These are phyloP conservation scores for Monosporozyma yasuniensis DNA, from an alignment of 805 yeast genomes.

Conservation along the genomic window DNA sequence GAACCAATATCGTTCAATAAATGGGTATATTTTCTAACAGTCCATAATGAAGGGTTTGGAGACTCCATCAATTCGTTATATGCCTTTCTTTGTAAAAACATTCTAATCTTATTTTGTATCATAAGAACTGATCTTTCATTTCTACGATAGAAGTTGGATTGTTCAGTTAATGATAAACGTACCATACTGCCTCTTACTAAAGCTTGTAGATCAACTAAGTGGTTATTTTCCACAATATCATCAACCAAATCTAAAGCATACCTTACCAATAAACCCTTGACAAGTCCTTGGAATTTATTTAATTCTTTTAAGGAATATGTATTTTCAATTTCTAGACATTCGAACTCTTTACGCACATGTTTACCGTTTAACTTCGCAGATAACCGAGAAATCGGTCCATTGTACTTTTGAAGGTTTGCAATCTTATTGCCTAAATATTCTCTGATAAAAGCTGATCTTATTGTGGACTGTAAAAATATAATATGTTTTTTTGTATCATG, in stretches of 20 bases:
- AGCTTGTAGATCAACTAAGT: constrained; percentile 43
- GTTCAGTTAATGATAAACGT: constrained; percentile 32
- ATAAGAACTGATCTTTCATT: constrained; percentile 54
- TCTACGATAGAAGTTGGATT: constrained; percentile 40
- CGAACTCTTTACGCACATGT: constrained; percentile 2
- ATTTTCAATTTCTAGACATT: background rate
- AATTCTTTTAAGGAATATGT: constrained; percentile 18
- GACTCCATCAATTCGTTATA: constrained; percentile 61
- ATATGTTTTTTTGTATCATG: constrained; percentile 18
- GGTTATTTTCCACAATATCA: constrained; percentile 44
- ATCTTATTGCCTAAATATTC: background rate
- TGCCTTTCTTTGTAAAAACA: constrained; percentile 59
- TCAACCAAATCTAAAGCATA: constrained; percentile 44
- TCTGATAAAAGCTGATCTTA: constrained; percentile 34
- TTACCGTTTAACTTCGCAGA: constrained; percentile 12
- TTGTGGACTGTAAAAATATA: constrained; percentile 50
- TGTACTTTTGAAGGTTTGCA: constrained; percentile 23
- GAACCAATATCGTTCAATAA: constrained; percentile 62
- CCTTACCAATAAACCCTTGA: constrained; percentile 57
- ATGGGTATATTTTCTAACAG: constrained; percentile 68
- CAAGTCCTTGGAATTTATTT: constrained; percentile 43
- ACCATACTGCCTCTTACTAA: constrained; percentile 39
- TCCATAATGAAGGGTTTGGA: constrained; percentile 68
- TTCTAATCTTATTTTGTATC: constrained; percentile 68
- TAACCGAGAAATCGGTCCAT: constrained; percentile 3